Evolutionary conservation across 2,329 filamentous ascomycete species (phyloP), one percentile per base, ranked within the genome.

Genomic region (Alternaria infectoria): DNA sequence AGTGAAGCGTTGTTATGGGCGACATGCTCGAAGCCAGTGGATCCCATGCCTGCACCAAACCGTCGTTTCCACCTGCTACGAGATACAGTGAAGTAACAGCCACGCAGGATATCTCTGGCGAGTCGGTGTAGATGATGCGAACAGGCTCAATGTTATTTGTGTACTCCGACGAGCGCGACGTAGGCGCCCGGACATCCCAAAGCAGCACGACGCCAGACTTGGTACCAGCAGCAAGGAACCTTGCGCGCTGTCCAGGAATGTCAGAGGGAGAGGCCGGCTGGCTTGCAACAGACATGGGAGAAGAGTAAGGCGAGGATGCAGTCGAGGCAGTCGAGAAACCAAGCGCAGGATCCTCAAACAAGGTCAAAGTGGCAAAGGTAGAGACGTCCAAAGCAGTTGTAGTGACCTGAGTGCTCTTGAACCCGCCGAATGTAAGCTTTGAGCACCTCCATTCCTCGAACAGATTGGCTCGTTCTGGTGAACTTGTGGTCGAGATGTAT

Each of bases 11-110:
- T 43, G 93, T 89, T 55, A 98, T 87, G 0, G 96, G 93, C 19
- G 90, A 89, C 17, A 86, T 81, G 0, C 87, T 91, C 2, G 95
- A 98, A 1, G 90, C 93, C 50, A 99, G 83, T n/a, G 92, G 92
- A 81, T 99, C 96, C 96, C 96, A 99, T 6, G 93, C 92, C 79
- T 98, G 96, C 5, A 97, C 95, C 4, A 98, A 87, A 1, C 96
- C 95, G 80, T 99, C 96, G 69, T 92, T 97, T 25, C 96, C 96
- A 54, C 96, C 96, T 77, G 97, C 93, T 7, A 98, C 91, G 15
- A 99, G 82, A 75, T 97, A 96, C 15, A 99, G 83, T 2, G 93
- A 91, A 1, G 93, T 93, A 50, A 97, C 79, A 6, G 91, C 96
- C 15, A 99, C 80, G 64, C 90, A 93, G 0, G 93, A 92, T 17